Base-by-base conservation (phyloP, 306 rosid genomes). In the Rubus idaeus region DNA sequence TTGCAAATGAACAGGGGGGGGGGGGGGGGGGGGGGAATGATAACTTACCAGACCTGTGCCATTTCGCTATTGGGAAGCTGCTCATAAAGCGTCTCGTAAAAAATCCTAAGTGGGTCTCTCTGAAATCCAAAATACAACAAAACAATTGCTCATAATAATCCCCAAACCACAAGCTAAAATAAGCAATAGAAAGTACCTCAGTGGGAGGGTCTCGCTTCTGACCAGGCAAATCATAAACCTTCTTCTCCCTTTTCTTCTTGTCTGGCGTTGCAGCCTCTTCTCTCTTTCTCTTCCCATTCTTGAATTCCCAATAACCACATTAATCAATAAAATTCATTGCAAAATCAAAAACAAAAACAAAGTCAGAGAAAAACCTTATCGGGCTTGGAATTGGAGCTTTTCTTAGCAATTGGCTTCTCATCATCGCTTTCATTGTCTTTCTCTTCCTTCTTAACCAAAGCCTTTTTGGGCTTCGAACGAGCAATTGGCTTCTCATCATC, bases 181-280 rank as follows among this genome's bases (percentile, higher is more conserved):
- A 14, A 41, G 17, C 0, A 70, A 58, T 51, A 45, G 16, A 68
- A 71, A 40, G 40, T 56, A 90, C 98, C 97, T 90, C 93, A 42
- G 78, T 90, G 4, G 98, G 98, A 10, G 95, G 78, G 77, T 94
- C 97, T 74, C 97, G 90, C 85, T 89, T 94, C 87, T 94, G 97
- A 41, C 97, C 98, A 71, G 98, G 93, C 73, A 94, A 85, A 75
- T 88, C 91, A 80, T 85, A 94, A 66, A 88, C 91, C 87, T 91
- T 91, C 79, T 41, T 90, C 67, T 76, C 90, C 80, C 35, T 91
- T 79, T 76, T 86, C 81, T 73, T 83, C 64, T 21, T 84, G 82
- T 78, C 90, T 75, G 2, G 80, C 56, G 80, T 85, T 50, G 75
- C 51, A 51, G 17, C 46, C 42, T 16, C 76, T 46, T 44, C 64